Base-by-base conservation (phyloP, 495 filamentous ascomycete species). In the Geopyxis carbonaria region DNA sequence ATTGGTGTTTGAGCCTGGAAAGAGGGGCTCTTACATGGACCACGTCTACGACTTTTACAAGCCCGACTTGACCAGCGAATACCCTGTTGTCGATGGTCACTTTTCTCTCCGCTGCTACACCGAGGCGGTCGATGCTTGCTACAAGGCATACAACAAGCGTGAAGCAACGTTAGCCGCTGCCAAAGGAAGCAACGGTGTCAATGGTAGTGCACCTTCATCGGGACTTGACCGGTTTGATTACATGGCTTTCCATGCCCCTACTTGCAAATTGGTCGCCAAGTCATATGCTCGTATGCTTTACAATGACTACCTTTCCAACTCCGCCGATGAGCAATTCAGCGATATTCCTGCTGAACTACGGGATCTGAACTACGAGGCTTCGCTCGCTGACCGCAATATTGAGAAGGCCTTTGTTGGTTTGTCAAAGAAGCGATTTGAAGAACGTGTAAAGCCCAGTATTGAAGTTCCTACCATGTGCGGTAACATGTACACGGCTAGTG, bases 21-120 rank as follows among this genome's bases (percentile, higher is more conserved):
- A 93, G 42, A 77, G 91, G 58, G 89, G 80, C 58, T 78, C 67
- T 54, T 94, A 93, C 67, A 55, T 55, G 71, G 73, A 73, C 53
- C 89, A 97, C 61, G 81, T 80, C 50, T 97, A 95, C 64, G 89
- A 97, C 60, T 97, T 97, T 65, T 97, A 91, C 75, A 97, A 97
- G 75, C 80, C 89, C 51, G 89, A 97, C 59, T 67, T 97, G 36
- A 92, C 85, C 44, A 91, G 81, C 71, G 89, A 97, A 61, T 97
- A 97, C 64, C 89, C 89, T 34, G 73, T 87, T 50, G 89, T 97
- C 23, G 89, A 97, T 57, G 89, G 89, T 38, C 86, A 94, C 55
- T 93, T 74, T 70, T 94, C 86, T 31, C 69, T 93, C 58, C 75
- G 68, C 57, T 97, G 91, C 75, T 97, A 97, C 64, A 91, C 76